Percentiles rank a stretch among this genome's conserved stretches.
These are phyloP conservation scores for Thymus mandschuricus DNA, from an alignment of 257 asterid species.

Conservation along the genomic window DNA sequence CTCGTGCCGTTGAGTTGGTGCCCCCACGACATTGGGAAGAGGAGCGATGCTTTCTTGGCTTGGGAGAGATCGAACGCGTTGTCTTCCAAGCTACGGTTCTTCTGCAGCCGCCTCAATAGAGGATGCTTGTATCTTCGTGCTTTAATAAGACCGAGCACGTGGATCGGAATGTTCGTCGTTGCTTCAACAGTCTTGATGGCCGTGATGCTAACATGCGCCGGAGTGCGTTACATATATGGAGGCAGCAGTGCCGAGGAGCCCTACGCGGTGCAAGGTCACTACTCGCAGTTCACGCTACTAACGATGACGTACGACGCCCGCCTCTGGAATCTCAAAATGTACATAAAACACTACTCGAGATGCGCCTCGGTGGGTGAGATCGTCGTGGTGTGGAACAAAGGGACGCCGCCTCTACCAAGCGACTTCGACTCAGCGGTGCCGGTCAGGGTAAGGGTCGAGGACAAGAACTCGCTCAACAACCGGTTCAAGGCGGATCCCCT, in stretches of 20 bases:
- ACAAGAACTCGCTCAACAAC: constrained; percentile 77
- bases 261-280: constrained; percentile 60
- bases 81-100: constrained; percentile 62
- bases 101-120: constrained; percentile 78
- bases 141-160: constrained; percentile 59
- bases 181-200: constrained; percentile 38
- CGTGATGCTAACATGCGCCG: constrained; percentile 51
- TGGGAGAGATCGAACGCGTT: constrained; percentile 60
- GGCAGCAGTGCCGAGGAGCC: constrained; percentile 93
- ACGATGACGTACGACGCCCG: constrained; percentile 98
- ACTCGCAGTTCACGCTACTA: constrained; percentile 85
- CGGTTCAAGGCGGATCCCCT: constrained; percentile 75
- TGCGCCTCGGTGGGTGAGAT: constrained; percentile 96
- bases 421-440: constrained; percentile 91
- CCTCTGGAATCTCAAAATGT: constrained; percentile 90
- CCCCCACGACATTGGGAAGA: constrained; percentile 77
- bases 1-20: constrained; percentile 89
- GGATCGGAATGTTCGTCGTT: constrained; percentile 52
- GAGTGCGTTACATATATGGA: constrained; percentile 67
- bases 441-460: constrained; percentile 76
- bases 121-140: constrained; percentile 59
- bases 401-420: constrained; percentile 57
- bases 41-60: constrained; percentile 68
- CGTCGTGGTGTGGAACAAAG: constrained; percentile 97
- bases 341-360: constrained; percentile 82